Conservation (phyloP, 495 filamentous ascomycete species). For the Neurospora sp. region DNA sequence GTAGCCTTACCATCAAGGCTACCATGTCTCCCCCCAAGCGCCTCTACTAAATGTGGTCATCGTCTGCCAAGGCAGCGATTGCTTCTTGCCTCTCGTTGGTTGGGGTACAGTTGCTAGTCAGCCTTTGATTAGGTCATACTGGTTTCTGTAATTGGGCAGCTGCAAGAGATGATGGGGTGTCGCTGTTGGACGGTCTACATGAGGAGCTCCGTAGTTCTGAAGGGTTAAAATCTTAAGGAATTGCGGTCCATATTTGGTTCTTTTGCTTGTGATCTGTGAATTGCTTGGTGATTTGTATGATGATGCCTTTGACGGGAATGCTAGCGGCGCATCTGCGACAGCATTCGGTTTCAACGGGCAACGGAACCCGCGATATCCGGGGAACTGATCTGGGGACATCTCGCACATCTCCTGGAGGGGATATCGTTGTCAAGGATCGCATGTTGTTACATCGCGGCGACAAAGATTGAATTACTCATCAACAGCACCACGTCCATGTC, state of each 20-base stretch:
- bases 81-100: neutral
- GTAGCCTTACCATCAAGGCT: slow-evolving; percentile 97
- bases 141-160: neutral
- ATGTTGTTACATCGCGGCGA: neutral
- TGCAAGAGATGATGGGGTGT: neutral
- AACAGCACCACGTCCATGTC: neutral
- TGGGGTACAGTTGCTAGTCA: neutral
- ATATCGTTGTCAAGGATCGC: neutral
- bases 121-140: neutral
- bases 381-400: neutral
- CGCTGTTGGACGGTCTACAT: neutral
- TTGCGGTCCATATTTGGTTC: neutral
- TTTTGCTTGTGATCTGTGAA: neutral
- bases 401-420: neutral
- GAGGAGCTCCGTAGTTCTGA: neutral
- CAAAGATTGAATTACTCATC: neutral
- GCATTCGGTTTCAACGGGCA: neutral
- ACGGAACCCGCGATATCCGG: neutral
- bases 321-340: neutral
- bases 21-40: slow-evolving; percentile 97
- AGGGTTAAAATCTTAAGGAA: neutral
- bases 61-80: neutral
- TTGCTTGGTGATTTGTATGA: neutral
- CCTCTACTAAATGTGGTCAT: slow-evolving; percentile 58
- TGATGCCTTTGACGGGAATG: neutral